Percentiles rank a stretch among this genome's conserved stretches.
These are phyloP conservation scores for Penicillium sp. DNA, from an alignment of 2,329 filamentous ascomycete genomes.

Conservation along the genomic window DNA sequence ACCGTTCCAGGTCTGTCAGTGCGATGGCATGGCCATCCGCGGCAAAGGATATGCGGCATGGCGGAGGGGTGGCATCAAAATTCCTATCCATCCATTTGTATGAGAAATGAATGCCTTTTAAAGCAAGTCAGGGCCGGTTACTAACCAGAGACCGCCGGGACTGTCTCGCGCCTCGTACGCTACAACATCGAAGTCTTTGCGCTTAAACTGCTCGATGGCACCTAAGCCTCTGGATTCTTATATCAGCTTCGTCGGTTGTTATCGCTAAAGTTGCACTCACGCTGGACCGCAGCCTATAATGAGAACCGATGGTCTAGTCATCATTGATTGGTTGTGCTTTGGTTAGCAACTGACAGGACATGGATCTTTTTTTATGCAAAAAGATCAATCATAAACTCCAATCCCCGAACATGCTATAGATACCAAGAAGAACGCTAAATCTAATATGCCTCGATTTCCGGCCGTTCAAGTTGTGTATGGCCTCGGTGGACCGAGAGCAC, in stretches of 20 bases:
- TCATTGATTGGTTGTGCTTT: neutral
- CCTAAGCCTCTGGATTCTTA: neutral
- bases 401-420: too few relatives aligned
- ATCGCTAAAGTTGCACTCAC: neutral
- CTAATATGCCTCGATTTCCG: neutral
- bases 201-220: constrained; percentile 3
- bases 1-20: neutral
- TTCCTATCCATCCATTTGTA: neutral
- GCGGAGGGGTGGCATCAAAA: neutral
- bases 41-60: neutral
- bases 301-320: neutral
- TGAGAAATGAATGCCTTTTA: neutral
- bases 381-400: neutral
- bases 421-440: too few relatives aligned
- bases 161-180: constrained; percentile 1
- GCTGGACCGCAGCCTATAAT: constrained; percentile 2
- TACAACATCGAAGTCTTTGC: neutral
- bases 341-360: neutral
- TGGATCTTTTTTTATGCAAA: neutral
- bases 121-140: neutral
- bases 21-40: constrained; percentile 1
- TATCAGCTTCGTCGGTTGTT: neutral
- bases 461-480: neutral
- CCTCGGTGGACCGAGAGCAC: constrained; percentile 2
- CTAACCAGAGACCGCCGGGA: neutral